phyloP scores from a whole-genome alignment of 2,329 filamentous ascomycete species.

The Colletotrichum eleusines region DNA sequence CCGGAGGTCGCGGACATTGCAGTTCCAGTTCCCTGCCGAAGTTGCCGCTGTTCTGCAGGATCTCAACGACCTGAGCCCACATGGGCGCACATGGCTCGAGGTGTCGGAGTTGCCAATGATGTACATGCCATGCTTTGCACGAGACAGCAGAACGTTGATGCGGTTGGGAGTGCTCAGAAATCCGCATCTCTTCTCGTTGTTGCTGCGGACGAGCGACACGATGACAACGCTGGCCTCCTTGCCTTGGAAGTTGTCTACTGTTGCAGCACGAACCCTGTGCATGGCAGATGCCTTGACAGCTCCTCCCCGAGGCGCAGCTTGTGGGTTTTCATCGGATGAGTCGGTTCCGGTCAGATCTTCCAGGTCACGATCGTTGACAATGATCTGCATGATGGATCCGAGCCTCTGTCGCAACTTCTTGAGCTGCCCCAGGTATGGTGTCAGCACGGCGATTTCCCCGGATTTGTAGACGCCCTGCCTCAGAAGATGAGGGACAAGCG shows the following conservation, averaged over 20 bases:
- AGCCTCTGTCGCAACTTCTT: slow-evolving; percentile 62
- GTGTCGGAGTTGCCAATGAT: slow-evolving; percentile 76
- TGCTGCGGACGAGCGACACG: slow-evolving; percentile 78
- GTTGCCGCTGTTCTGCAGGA: slow-evolving; percentile 60
- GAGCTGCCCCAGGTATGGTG: slow-evolving; percentile 72
- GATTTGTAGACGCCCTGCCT: slow-evolving; percentile 71
- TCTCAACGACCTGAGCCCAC: slow-evolving; percentile 71
- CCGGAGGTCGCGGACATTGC: slow-evolving; percentile 70
- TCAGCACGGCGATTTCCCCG: slow-evolving; percentile 77
- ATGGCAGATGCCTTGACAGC: slow-evolving; percentile 53
- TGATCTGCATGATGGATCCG: slow-evolving; percentile 67
- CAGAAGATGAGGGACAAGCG: slow-evolving; percentile 74
- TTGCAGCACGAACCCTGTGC: slow-evolving; percentile 68
- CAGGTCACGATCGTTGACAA: slow-evolving; percentile 72
- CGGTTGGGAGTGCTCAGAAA: slow-evolving; percentile 76
- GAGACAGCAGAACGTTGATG: slow-evolving; percentile 76
- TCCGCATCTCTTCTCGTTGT: slow-evolving; percentile 67
- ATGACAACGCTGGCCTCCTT: slow-evolving; percentile 80
- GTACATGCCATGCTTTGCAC: slow-evolving; percentile 78
- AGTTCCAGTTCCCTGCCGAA: slow-evolving; percentile 66
- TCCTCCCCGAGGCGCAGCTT: background rate
- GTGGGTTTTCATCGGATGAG: slow-evolving; percentile 43
- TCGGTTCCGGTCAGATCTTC: slow-evolving; percentile 62
- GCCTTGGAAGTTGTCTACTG: slow-evolving; percentile 82
- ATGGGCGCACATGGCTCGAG: slow-evolving; percentile 67